Percentiles rank a stretch among this genome's conserved stretches.
Conservation (phyloP, 1,284 basidiomycete genomes). For the Mycosarcoma mackinlayi region DNA sequence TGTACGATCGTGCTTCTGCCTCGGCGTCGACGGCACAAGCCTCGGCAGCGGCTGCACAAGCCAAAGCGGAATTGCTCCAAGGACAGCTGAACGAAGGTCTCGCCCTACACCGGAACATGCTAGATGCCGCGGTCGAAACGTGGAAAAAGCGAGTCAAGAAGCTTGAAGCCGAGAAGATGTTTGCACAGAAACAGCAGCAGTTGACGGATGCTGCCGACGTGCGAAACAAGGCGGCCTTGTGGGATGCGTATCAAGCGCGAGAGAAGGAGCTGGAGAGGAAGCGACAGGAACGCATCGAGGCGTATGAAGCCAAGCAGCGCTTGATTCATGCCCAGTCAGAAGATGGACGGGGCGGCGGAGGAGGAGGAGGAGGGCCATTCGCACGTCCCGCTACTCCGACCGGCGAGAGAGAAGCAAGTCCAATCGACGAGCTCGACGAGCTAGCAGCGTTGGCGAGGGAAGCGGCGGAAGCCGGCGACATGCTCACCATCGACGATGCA, state of each 20-base stretch:
- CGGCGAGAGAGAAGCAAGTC: background rate
- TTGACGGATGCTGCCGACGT: slow-evolving; percentile 15
- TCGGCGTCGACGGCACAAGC: slow-evolving; percentile 7
- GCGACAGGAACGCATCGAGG: slow-evolving; percentile 8
- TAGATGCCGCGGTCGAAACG: background rate
- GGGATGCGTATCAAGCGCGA: slow-evolving; percentile 26
- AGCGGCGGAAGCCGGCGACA: slow-evolving; percentile 33
- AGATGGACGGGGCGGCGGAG: too few species aligned
- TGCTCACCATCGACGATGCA: background rate
- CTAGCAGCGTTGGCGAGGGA: slow-evolving; percentile 30
- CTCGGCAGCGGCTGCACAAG: background rate
- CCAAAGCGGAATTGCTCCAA: background rate
- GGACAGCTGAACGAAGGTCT: slow-evolving; percentile 18
- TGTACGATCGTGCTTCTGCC: slow-evolving; percentile 38
- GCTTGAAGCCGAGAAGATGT: slow-evolving; percentile 14
- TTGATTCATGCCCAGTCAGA: too few species aligned
- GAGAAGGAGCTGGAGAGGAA: slow-evolving; percentile 13
- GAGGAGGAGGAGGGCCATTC: slow-evolving; percentile 16
- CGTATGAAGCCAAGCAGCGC: slow-evolving; percentile 17
- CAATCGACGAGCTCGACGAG: slow-evolving; percentile 32
- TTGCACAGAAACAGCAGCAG: slow-evolving; percentile 1
- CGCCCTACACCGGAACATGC: slow-evolving; percentile 12
- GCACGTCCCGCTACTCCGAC: slow-evolving; percentile 1
- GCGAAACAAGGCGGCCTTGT: slow-evolving; percentile 23
- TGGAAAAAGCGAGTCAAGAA: slow-evolving; percentile 16